phyloP scores from a whole-genome alignment of 768 basidiomycete genomes.

The Leccinum variicolor region DNA sequence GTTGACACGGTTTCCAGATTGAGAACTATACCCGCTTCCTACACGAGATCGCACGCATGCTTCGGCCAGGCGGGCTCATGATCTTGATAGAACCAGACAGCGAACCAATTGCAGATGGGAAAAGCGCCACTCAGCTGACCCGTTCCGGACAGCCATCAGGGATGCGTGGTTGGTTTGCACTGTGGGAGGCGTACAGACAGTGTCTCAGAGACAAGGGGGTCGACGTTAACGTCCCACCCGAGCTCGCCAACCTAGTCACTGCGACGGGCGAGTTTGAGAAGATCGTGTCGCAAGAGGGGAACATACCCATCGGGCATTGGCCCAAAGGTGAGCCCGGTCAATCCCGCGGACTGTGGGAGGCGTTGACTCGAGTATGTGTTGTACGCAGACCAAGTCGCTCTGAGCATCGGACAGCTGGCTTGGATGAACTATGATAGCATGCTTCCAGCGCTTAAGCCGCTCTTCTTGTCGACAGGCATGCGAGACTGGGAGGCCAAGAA shows the following conservation, averaged over 20 bases:
- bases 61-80: constrained; percentile 68
- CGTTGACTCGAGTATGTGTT: constrained; percentile 9
- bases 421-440: constrained; percentile 73
- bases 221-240: constrained; percentile 55
- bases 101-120: constrained; percentile 47
- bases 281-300: constrained; percentile 51
- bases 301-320: constrained; percentile 69
- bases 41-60: constrained; percentile 58
- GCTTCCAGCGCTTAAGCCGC: constrained; percentile 58
- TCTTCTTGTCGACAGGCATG: constrained; percentile 53
- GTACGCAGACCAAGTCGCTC: constrained; percentile 47
- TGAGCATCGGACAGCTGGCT: constrained; percentile 66
- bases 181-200: constrained; percentile 60
- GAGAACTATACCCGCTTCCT: constrained; percentile 59
- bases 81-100: constrained; percentile 63
- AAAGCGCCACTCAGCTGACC: constrained; percentile 35
- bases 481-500: constrained; percentile 51
- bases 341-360: constrained; percentile 2
- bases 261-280: constrained; percentile 53
- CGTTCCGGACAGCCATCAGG: constrained; percentile 33
- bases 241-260: constrained; percentile 49
- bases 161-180: constrained; percentile 56
- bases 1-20: constrained; percentile 41
- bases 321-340: constrained; percentile 45
- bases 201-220: constrained; percentile 51